phyloP scores from a whole-genome alignment of 2,329 filamentous ascomycete species.

The Sporothrix brasiliensis region DNA sequence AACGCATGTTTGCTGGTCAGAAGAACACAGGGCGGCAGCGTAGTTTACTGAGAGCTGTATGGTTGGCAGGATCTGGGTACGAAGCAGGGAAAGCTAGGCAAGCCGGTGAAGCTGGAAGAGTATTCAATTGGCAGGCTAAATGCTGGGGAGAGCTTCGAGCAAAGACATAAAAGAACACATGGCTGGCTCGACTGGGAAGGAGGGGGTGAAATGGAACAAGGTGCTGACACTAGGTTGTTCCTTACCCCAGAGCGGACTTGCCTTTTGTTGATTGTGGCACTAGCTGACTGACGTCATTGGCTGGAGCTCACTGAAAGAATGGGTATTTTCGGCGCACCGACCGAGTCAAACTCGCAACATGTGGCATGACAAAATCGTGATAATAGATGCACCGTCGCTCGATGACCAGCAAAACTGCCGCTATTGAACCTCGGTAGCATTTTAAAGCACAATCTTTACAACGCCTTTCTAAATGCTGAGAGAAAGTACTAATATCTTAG shows the following conservation, averaged over 20 bases:
- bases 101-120: neutral
- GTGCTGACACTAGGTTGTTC: conserved; percentile 19
- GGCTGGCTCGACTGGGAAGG: conserved; percentile 1
- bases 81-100: neutral
- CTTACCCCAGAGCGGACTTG: conserved; percentile 19
- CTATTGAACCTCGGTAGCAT: too few species aligned
- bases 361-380: neutral
- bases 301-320: conserved; percentile 8
- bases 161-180: conserved; percentile 10
- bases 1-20: conserved; percentile 6
- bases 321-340: neutral
- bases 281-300: conserved; percentile 29
- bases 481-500: too few species aligned
- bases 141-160: neutral
- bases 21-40: neutral
- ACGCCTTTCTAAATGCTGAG: too few species aligned
- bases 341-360: neutral
- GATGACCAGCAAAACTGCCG: neutral
- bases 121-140: neutral
- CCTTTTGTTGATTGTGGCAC: conserved; percentile 24
- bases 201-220: conserved; percentile 26
- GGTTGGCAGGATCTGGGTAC: neutral
- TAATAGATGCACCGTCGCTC: neutral
- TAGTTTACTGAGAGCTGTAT: neutral
- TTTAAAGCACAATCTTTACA: too few species aligned